phyloP scores from a whole-genome alignment of 73 alveolate species.

The Breviolum minutum region DNA sequence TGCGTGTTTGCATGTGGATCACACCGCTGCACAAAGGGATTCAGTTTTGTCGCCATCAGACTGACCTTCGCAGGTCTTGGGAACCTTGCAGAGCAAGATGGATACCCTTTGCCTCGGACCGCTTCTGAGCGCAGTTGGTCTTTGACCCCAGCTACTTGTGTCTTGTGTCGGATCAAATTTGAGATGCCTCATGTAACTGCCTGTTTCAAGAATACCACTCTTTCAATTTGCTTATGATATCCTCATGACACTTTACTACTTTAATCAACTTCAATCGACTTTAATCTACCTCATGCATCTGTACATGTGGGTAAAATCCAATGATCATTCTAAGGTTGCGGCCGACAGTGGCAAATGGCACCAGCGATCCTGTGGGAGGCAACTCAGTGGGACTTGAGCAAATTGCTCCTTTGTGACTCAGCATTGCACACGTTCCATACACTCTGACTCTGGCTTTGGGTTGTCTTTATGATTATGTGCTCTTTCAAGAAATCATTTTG shows the following conservation, averaged over 20 bases:
- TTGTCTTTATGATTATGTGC: background rate
- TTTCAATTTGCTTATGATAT: too few species aligned
- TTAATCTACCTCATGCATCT: background rate
- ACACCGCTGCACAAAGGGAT: too few species aligned
- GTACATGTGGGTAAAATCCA: too few species aligned
- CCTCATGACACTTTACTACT: background rate
- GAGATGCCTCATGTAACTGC: too few species aligned
- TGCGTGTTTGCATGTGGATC: too few species aligned
- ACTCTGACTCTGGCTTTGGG: background rate
- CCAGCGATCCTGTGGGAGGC: conserved; percentile 37
- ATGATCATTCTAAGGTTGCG: background rate
- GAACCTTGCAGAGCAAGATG: background rate
- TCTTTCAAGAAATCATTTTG: background rate
- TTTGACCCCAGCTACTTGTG: background rate
- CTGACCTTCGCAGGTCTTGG: background rate
- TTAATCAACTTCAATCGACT: background rate
- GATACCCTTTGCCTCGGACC: conserved; percentile 33
- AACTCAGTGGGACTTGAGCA: background rate
- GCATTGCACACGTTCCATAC: too few species aligned
- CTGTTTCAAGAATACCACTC: too few species aligned
- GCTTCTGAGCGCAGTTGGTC: conserved; percentile 8
- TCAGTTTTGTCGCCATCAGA: too few species aligned
- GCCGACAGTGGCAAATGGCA: conserved; percentile 56
- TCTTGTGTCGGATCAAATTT: too few species aligned
- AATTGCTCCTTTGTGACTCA: background rate